A percentile compares a stretch with the other conserved stretches of the same genome.
phyloP scores from a whole-genome alignment of 208 protist species.

The Naegleria fowleri region DNA sequence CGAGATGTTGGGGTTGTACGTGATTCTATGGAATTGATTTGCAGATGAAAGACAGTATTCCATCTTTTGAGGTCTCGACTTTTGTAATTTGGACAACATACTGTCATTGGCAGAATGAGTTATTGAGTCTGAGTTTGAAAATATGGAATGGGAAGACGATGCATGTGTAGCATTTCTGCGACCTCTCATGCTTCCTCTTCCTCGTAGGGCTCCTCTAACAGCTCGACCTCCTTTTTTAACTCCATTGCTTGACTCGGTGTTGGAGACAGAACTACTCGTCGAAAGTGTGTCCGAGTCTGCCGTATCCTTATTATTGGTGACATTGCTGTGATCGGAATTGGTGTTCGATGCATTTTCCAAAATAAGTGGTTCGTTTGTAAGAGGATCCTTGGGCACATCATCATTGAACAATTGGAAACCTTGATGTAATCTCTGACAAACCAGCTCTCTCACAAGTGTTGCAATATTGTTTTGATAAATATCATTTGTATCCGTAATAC shows the following conservation, averaged over 20 bases:
- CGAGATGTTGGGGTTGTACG: not conserved
- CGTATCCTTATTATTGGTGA: not conserved
- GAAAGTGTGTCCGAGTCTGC: not conserved
- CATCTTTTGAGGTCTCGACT: not conserved
- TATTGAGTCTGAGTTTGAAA: not conserved
- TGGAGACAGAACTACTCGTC: not conserved
- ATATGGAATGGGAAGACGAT: not conserved
- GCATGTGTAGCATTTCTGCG: not conserved
- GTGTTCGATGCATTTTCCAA: not conserved
- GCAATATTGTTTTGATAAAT: not conserved
- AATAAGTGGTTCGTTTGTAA: not conserved
- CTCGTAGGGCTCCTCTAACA: not conserved
- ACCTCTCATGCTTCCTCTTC: not conserved
- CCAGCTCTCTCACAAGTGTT: slow-evolving; percentile 23
- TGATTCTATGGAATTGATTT: slow-evolving; percentile 22
- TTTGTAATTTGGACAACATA: not conserved
- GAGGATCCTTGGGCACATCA: not conserved
- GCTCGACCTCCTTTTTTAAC: not conserved
- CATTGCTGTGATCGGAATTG: not conserved
- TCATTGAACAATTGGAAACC: slow-evolving; percentile 24
- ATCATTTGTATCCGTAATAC: not conserved
- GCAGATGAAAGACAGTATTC: not conserved
- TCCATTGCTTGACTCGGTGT: not conserved
- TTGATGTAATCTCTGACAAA: slow-evolving; percentile 24
- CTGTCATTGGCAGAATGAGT: not conserved